Conservation (phyloP, 345 rosid genomes). For the Arabidopsis thaliana region DNA sequence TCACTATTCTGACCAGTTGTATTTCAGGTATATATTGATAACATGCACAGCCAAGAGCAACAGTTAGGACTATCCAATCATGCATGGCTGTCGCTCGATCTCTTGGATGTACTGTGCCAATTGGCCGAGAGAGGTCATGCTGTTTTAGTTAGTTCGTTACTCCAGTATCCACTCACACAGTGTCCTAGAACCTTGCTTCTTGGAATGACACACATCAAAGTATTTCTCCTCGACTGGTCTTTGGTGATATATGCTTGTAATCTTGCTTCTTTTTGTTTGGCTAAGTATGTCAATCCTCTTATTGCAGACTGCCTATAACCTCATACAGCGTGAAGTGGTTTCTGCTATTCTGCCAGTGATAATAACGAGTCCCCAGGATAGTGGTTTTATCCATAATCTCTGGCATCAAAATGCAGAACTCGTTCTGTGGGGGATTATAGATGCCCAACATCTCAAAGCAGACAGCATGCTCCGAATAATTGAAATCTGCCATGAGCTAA, state of each 20-base stretch:
- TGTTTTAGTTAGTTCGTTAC: conserved; percentile 64
- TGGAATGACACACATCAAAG: conserved; percentile 85
- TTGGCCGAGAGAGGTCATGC: conserved; percentile 89
- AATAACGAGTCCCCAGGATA: conserved; percentile 52
- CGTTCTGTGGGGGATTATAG: conserved; percentile 75
- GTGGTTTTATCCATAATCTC: conserved; percentile 66
- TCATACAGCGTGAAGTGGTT: conserved; percentile 77
- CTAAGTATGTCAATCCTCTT: conserved; percentile 23
- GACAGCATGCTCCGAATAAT: conserved; percentile 62
- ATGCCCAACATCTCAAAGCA: conserved; percentile 58
- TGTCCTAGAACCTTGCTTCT: conserved; percentile 91
- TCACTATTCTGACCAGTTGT: conserved; percentile 28
- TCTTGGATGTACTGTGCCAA: conserved; percentile 82
- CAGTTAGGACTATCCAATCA: conserved; percentile 75
- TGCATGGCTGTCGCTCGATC: conserved; percentile 87
- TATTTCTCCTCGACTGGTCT: conserved; percentile 36
- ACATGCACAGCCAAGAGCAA: conserved; percentile 61
- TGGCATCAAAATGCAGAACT: conserved; percentile 81
- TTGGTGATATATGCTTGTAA: conserved; percentile 7
- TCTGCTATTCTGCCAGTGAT: conserved; percentile 70
- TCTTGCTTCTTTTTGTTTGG: conserved; percentile 20
- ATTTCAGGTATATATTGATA: conserved; percentile 73
- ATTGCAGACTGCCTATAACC: conserved; percentile 83
- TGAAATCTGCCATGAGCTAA: conserved; percentile 78
- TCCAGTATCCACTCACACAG: conserved; percentile 74